phyloP scores from a whole-genome alignment of 1,139 yeast genomes.

The Petasospora rhodanensis region DNA sequence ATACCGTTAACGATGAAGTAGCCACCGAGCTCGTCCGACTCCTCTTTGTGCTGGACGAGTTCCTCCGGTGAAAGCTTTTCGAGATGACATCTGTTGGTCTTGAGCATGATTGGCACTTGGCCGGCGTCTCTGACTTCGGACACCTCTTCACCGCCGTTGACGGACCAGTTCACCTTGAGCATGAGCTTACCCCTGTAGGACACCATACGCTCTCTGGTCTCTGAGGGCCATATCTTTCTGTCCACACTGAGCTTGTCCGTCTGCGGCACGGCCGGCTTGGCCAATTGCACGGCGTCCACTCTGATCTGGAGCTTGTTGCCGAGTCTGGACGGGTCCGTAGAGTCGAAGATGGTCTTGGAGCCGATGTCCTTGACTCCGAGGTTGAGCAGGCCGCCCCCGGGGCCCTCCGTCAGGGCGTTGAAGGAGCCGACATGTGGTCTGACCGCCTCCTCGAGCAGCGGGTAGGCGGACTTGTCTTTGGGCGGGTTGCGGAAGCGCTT shows the following conservation, averaged over 20 bases:
- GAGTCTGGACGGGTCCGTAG: conserved; percentile 55
- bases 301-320: conserved; percentile 81
- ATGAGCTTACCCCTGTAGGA: conserved; percentile 71
- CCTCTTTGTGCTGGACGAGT: conserved; percentile 76
- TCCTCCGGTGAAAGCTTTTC: conserved; percentile 79
- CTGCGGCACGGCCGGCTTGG: conserved; percentile 73
- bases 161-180: conserved; percentile 76
- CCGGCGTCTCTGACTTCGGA: conserved; percentile 90
- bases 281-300: conserved; percentile 81
- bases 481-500: conserved; percentile 84
- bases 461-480: conserved; percentile 75
- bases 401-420: conserved; percentile 89
- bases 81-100: conserved; percentile 86
- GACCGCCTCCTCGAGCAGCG: conserved; percentile 81
- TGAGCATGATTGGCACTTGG: conserved; percentile 84
- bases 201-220: conserved; percentile 85
- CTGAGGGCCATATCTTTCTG: conserved; percentile 81
- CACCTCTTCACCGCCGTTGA: conserved; percentile 80
- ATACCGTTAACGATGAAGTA: conserved; percentile 95
- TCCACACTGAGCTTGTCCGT: conserved; percentile 77
- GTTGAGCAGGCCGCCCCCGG: conserved; percentile 78
- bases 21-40: conserved; percentile 94
- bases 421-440: conserved; percentile 95
- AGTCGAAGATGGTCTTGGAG: conserved; percentile 75
- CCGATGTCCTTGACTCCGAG: conserved; percentile 89